These are phyloP conservation scores for Beauveria australis DNA, from an alignment of 2,329 filamentous ascomycete genomes.

Conservation along the genomic window DNA sequence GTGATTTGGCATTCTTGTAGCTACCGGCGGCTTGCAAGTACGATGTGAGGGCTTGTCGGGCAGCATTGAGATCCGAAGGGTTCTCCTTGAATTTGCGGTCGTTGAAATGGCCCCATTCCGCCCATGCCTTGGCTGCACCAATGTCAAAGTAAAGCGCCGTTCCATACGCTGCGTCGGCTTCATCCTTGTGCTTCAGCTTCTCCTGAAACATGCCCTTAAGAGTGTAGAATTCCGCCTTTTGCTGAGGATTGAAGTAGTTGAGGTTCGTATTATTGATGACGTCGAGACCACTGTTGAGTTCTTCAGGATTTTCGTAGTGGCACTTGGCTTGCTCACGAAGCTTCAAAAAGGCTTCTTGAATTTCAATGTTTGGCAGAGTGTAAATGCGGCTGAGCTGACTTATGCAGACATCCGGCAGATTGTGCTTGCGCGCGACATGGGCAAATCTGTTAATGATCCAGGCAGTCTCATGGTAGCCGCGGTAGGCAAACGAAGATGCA, in stretches of 20 bases:
- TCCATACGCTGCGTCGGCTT: conserved; percentile 89
- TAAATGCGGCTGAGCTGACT: conserved; percentile 96
- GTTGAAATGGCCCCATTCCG: conserved; percentile 98
- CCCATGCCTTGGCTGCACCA: conserved; percentile 92
- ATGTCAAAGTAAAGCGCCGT: conserved; percentile 95
- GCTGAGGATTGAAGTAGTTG: conserved; percentile 91
- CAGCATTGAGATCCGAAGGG: conserved; percentile 70
- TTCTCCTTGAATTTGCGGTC: conserved; percentile 94
- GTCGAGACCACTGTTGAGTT: conserved; percentile 86
- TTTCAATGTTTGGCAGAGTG: conserved; percentile 97
- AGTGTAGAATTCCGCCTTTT: conserved; percentile 98
- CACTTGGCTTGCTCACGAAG: conserved; percentile 97
- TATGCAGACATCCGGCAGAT: conserved; percentile 93
- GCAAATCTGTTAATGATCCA: conserved; percentile 99
- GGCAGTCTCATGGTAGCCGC: conserved; percentile 95
- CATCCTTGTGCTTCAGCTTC: conserved; percentile 81
- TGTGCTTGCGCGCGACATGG: conserved; percentile 94
- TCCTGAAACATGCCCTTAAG: conserved; percentile 99
- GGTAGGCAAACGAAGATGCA: conserved; percentile 83
- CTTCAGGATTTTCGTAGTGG: conserved; percentile 91
- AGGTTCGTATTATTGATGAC: conserved; percentile 99
- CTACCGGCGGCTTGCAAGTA: conserved; percentile 93
- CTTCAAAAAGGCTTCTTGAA: conserved; percentile 97
- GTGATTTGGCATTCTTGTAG: conserved; percentile 94
- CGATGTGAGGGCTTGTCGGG: conserved; percentile 86